These are phyloP conservation scores for Paramecium primaurelia DNA, from an alignment of 73 alveolate species.

Conservation along the genomic window DNA sequence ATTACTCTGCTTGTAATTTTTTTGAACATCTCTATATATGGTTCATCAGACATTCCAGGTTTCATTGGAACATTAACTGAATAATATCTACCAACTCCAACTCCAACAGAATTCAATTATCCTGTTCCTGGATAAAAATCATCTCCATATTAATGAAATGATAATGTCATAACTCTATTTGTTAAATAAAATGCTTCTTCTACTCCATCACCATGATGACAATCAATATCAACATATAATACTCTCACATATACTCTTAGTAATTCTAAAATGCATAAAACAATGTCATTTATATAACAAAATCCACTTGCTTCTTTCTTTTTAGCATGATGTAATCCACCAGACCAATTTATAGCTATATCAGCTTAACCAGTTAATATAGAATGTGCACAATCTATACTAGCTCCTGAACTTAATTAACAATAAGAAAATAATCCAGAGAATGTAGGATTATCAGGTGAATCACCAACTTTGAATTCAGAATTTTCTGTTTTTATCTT, in stretches of 20 bases:
- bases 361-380: constrained; percentile 87
- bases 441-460: constrained; percentile 56
- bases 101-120: constrained; percentile 86
- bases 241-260: constrained; percentile 91
- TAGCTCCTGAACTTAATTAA: constrained; percentile 68
- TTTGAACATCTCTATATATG: constrained; percentile 79
- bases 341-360: constrained; percentile 96
- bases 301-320: constrained; percentile 96
- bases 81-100: constrained; percentile 87
- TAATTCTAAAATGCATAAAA: constrained; percentile 91
- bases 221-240: constrained; percentile 95
- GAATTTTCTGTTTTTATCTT: background rate
- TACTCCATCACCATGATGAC: constrained; percentile 99
- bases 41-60: constrained; percentile 95
- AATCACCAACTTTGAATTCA: constrained; percentile 52
- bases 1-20: constrained; percentile 84
- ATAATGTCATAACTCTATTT: constrained; percentile 94
- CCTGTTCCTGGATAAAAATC: constrained; percentile 99
- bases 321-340: constrained; percentile 98
- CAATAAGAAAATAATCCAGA: constrained; percentile 59
- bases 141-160: constrained; percentile 94
- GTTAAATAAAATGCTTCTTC: constrained; percentile 97
- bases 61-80: constrained; percentile 96
- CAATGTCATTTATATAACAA: constrained; percentile 97
- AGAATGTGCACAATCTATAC: constrained; percentile 92